Conservation (phyloP, 1,139 yeast species). For the Geotrichum restrictum region DNA sequence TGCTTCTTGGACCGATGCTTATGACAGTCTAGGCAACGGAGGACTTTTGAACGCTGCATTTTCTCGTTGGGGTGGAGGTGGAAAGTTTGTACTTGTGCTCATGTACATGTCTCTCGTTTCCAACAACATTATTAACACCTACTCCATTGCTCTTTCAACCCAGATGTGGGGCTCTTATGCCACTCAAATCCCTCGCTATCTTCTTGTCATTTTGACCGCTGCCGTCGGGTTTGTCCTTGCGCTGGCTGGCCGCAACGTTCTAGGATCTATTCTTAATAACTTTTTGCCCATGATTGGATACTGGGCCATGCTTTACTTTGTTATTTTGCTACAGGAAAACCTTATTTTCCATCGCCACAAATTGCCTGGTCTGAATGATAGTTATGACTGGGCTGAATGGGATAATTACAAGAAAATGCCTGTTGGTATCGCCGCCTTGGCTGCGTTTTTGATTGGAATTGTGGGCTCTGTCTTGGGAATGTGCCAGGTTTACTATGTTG, state of each 20-base stretch:
- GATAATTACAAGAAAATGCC: conserved; percentile 54
- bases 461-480: conserved; percentile 78
- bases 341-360: conserved; percentile 58
- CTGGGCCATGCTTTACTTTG: conserved; percentile 84
- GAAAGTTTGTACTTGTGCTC: conserved; percentile 67
- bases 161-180: conserved; percentile 65
- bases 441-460: conserved; percentile 58
- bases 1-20: conserved; percentile 59
- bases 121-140: conserved; percentile 75
- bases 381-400: conserved; percentile 58
- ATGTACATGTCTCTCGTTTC: conserved; percentile 72
- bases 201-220: conserved; percentile 65
- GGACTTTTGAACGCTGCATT: conserved; percentile 69
- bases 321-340: conserved; percentile 70
- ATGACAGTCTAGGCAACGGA: conserved; percentile 64
- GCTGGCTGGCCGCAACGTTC: conserved; percentile 67
- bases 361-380: conserved; percentile 27
- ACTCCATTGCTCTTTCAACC: conserved; percentile 77
- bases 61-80: conserved; percentile 71
- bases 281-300: conserved; percentile 93
- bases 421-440: conserved; percentile 60
- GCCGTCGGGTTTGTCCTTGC: conserved; percentile 54
- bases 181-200: conserved; percentile 73
- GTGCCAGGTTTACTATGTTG: conserved; percentile 75
- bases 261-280: conserved; percentile 73